These are phyloP conservation scores for Coniosporium apollinis DNA, from an alignment of 495 filamentous ascomycete genomes.

Conservation along the genomic window DNA sequence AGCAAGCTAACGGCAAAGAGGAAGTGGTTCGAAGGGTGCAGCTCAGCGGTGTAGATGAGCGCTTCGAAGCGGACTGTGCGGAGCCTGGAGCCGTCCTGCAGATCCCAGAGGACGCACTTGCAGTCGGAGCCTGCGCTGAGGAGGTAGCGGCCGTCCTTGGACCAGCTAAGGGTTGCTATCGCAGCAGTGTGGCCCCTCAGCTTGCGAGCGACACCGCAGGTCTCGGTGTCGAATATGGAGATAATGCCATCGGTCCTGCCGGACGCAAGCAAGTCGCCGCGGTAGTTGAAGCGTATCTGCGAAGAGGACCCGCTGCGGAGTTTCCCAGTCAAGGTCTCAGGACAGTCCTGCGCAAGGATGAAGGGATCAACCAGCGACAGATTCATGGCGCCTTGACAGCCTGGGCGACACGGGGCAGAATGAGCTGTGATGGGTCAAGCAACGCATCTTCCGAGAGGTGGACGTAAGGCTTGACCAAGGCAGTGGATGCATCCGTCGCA, in stretches of 20 bases:
- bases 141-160: conserved; percentile 77
- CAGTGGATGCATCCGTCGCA: too few relatives aligned
- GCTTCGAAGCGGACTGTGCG: conserved; percentile 72
- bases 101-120: conserved; percentile 90
- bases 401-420: too few relatives aligned
- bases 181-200: conserved; percentile 63
- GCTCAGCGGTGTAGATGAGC: conserved; percentile 84
- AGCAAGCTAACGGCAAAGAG: conserved; percentile 34
- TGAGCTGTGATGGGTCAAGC: too few relatives aligned
- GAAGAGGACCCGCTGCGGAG: conserved; percentile 59
- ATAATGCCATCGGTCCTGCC: conserved; percentile 85
- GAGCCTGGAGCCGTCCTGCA: conserved; percentile 52
- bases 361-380: conserved; percentile 64
- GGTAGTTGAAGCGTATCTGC: conserved; percentile 76
- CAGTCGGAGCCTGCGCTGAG: conserved; percentile 88
- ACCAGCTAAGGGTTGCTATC: conserved; percentile 51
- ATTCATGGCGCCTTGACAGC: conserved; percentile 65
- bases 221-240: conserved; percentile 92
- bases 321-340: conserved; percentile 69
- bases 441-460: too few relatives aligned
- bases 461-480: too few relatives aligned
- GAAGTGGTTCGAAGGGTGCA: conserved; percentile 69
- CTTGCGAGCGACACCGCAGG: conserved; percentile 86
- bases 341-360: conserved; percentile 84
- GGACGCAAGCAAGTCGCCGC: conserved; percentile 83